A percentile compares a stretch with the other conserved stretches of the same genome.
These are phyloP conservation scores for Chalciporus sp. DNA, from an alignment of 1,284 basidiomycete species.

Conservation along the genomic window DNA sequence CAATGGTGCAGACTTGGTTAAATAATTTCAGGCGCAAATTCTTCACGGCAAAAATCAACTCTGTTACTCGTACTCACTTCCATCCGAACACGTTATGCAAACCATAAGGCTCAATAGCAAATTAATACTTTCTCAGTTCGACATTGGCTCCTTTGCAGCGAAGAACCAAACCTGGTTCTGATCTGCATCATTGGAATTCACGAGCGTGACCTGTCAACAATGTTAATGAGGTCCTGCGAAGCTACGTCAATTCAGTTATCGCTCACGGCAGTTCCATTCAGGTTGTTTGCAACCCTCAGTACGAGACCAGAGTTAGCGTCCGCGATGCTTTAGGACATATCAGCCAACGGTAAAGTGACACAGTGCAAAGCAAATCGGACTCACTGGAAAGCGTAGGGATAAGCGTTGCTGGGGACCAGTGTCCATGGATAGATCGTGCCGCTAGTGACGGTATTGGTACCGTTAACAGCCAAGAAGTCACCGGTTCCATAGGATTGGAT, in stretches of 20 bases:
- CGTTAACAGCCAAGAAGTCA: conserved; percentile 1
- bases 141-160: conserved; percentile 6
- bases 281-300: background rate
- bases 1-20: too few relatives aligned
- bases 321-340: background rate
- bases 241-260: background rate
- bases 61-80: too few relatives aligned
- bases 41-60: too few relatives aligned
- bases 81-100: too few relatives aligned
- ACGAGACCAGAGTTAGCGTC: conserved; percentile 2
- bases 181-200: background rate
- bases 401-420: background rate
- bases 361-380: background rate
- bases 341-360: background rate
- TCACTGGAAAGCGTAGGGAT: conserved; percentile 10
- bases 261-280: background rate
- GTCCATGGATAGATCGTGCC: conserved; percentile 2
- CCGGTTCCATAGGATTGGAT: conserved; percentile 14
- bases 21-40: too few relatives aligned
- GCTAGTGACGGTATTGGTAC: background rate
- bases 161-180: conserved; percentile 6
- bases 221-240: background rate
- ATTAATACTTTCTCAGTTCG: background rate
- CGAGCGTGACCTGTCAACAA: conserved; percentile 1
- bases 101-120: too few relatives aligned